Conservation (phyloP, 73 alveolate genomes). For the Durusdinium trenchii region DNA sequence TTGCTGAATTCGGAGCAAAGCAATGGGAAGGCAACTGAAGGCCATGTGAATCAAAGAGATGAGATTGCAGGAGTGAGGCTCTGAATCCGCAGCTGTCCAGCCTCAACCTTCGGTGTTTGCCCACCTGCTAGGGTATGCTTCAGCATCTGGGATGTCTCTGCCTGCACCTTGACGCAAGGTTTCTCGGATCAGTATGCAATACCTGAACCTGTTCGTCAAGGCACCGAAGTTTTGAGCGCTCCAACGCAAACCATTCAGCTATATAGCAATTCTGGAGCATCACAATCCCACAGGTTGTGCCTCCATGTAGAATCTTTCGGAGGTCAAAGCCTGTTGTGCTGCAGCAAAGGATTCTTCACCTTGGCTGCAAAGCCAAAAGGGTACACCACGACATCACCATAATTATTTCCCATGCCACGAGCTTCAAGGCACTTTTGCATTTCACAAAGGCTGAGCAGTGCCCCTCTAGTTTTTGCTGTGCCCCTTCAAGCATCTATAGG, state of each 20-base stretch:
- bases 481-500: background rate
- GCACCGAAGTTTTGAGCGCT: background rate
- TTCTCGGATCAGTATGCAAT: background rate
- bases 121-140: conserved; percentile 49
- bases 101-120: background rate
- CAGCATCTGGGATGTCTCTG: conserved; percentile 29
- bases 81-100: background rate
- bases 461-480: background rate
- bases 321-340: background rate
- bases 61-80: no score
- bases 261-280: background rate
- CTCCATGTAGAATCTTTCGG: conserved; percentile 19
- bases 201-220: background rate
- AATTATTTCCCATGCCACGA: no score
- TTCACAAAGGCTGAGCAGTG: background rate
- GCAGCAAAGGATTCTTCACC: conserved; percentile 28
- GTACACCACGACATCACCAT: background rate
- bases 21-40: no score
- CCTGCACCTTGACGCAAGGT: conserved; percentile 24
- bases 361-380: background rate
- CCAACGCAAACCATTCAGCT: background rate
- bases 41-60: no score
- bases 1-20: no score
- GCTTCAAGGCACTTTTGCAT: no score
- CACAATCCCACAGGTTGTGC: background rate